phyloP scores from a whole-genome alignment of 768 basidiomycete genomes.

The Myochromella boudieri region DNA sequence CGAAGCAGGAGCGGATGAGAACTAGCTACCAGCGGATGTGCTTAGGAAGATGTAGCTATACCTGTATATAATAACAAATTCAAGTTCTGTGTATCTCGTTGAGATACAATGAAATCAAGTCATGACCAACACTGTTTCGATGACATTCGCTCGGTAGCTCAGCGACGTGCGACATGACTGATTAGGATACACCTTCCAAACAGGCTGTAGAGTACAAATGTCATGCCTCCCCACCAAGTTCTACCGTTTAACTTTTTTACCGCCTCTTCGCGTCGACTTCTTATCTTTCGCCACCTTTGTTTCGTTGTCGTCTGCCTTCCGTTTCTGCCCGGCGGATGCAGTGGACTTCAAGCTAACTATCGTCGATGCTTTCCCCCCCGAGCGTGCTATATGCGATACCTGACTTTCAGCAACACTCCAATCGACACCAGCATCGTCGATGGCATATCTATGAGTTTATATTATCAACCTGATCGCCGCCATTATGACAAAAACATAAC shows the following conservation, averaged over 20 bases:
- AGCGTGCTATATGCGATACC: slow-evolving; percentile 43
- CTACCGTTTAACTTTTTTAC: slow-evolving; percentile 44
- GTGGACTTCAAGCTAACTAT: slow-evolving; percentile 74
- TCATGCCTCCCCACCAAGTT: background rate
- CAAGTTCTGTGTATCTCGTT: too few relatives aligned
- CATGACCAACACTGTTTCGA: too few relatives aligned
- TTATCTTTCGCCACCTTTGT: slow-evolving; percentile 35
- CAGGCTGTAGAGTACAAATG: too few relatives aligned
- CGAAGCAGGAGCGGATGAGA: too few relatives aligned
- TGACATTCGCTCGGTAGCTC: too few relatives aligned
- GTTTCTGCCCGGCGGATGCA: slow-evolving; percentile 46
- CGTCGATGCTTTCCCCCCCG: slow-evolving; percentile 49
- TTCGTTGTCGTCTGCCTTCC: slow-evolving; percentile 48
- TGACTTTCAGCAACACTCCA: slow-evolving; percentile 78
- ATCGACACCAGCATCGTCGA: slow-evolving; percentile 67
- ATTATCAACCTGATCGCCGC: slow-evolving; percentile 14
- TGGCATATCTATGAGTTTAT: slow-evolving; percentile 57
- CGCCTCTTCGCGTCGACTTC: slow-evolving; percentile 47
- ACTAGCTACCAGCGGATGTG: too few relatives aligned
- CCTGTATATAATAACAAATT: too few relatives aligned
- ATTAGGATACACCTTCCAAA: too few relatives aligned
- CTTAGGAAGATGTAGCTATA: too few relatives aligned
- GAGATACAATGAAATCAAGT: too few relatives aligned
- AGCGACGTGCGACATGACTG: too few relatives aligned
- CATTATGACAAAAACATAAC: slow-evolving; percentile 8